A percentile compares a stretch with the other conserved stretches of the same genome.
Evolutionary conservation across 2,329 filamentous ascomycete species (phyloP).

Genomic region (Neocucurbitaria cava): DNA sequence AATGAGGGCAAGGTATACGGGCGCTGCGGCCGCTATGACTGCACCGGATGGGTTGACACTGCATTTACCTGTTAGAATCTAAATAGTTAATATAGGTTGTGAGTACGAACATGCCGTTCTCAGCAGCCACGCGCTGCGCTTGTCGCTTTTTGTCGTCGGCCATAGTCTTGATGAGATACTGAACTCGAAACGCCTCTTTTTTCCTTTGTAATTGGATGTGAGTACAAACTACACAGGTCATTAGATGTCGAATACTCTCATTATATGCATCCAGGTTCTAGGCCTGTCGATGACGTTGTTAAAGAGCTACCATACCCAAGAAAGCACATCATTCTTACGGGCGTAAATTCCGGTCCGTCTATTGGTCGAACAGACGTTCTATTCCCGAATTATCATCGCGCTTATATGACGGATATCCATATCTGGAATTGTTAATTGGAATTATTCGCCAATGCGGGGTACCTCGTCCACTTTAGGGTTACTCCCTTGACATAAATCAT

Average conservation of each 20-base stretch:
- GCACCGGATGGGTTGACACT: conserved; percentile 27
- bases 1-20: conserved; percentile 28
- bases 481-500: too few species aligned
- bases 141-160: conserved; percentile 29
- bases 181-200: too few species aligned
- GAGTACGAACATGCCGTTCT: conserved; percentile 25
- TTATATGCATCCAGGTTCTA: not conserved
- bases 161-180: conserved; percentile 10
- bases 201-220: too few species aligned
- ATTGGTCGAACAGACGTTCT: not conserved
- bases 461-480: too few species aligned
- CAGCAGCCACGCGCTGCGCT: conserved; percentile 17
- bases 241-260: not conserved
- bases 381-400: not conserved
- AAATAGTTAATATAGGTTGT: not conserved
- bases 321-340: not conserved
- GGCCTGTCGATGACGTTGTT: conserved; percentile 14
- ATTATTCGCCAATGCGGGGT: not conserved
- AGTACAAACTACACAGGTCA: not conserved
- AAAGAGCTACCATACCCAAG: too few species aligned
- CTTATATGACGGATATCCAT: not conserved
- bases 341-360: not conserved
- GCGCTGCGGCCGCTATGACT: conserved; percentile 19
- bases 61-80: not conserved
- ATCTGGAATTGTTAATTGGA: not conserved